Evolutionary conservation across 2,329 filamentous ascomycete species (phyloP).

Genomic region (Hymenoscyphus repandus): DNA sequence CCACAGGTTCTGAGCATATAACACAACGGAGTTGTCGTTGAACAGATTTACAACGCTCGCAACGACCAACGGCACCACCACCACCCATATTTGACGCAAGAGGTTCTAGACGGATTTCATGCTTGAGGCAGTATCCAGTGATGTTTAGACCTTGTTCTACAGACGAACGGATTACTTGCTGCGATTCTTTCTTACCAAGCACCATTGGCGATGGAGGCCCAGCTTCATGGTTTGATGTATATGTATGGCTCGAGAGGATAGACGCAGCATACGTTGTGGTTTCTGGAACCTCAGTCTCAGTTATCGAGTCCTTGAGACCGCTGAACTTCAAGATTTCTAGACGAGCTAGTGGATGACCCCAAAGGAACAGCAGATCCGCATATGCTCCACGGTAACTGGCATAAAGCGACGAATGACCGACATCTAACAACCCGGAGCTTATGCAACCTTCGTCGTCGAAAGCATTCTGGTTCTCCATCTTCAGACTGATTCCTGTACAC

Average conservation of each 20-base stretch:
- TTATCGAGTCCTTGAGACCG: conserved; percentile 46
- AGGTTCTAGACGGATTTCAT: conserved; percentile 58
- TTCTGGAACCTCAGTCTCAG: conserved; percentile 24
- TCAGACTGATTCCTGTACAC: conserved; percentile 35
- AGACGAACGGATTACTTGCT: conserved; percentile 41
- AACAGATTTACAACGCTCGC: conserved; percentile 44
- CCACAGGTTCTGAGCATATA: conserved; percentile 56
- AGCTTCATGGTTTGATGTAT: conserved; percentile 18
- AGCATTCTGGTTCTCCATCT: conserved; percentile 55
- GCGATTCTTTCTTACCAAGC: conserved; percentile 51
- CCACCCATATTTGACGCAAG: conserved; percentile 35
- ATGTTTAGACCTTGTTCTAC: conserved; percentile 54
- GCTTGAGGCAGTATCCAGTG: conserved; percentile 56
- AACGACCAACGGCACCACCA: conserved; percentile 44
- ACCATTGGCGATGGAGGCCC: conserved; percentile 44
- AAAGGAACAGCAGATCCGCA: conserved; percentile 64
- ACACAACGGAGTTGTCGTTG: conserved; percentile 57
- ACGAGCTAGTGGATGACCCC: conserved; percentile 56
- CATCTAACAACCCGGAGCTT: conserved; percentile 51
- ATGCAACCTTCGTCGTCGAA: conserved; percentile 67
- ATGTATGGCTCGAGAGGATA: conserved; percentile 24
- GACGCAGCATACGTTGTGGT: conserved; percentile 27
- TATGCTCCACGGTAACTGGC: conserved; percentile 60
- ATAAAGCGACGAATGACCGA: conserved; percentile 42
- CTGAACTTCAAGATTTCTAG: conserved; percentile 68